A percentile compares a stretch with the other conserved stretches of the same genome.
Conservation (phyloP, 306 rosid genomes). For the Casuarina cunninghamiana region DNA sequence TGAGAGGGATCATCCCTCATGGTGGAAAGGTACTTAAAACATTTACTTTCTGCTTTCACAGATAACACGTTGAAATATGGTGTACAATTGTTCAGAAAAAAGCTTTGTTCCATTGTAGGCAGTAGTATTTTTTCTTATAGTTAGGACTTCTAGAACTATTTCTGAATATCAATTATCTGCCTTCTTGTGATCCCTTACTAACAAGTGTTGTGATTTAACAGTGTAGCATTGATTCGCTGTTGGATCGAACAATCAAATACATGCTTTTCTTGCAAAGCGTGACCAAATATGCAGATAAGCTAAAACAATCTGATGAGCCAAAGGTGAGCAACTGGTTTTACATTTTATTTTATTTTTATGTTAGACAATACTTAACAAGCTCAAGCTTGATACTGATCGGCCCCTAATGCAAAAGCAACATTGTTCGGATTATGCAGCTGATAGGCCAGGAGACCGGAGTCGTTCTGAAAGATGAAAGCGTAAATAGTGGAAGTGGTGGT, state of each 20-base stretch:
- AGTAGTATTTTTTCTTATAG: neutral
- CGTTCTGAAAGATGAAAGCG: slow-evolving; percentile 40
- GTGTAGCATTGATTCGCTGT: slow-evolving; percentile 91
- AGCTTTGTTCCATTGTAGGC: neutral
- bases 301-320: slow-evolving; percentile 57
- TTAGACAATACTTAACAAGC: neutral
- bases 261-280: slow-evolving; percentile 73
- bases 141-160: neutral
- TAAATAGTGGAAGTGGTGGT: slow-evolving; percentile 42
- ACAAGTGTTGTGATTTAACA: slow-evolving; percentile 45
- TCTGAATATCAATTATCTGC: neutral
- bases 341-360: neutral
- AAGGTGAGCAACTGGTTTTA: slow-evolving; percentile 51
- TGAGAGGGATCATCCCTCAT: slow-evolving; percentile 79
- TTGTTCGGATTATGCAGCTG: slow-evolving; percentile 47
- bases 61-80: neutral
- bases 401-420: slow-evolving; percentile 10
- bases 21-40: slow-evolving; percentile 66
- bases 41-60: slow-evolving; percentile 18
- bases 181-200: slow-evolving; percentile 8
- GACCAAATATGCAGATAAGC: slow-evolving; percentile 63
- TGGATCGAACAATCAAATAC: slow-evolving; percentile 83
- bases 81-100: neutral
- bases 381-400: slow-evolving; percentile 11
- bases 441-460: slow-evolving; percentile 44